Evolutionary conservation across 2,329 filamentous ascomycete species (phyloP), one percentile per base, ranked within the genome.

Genomic region (Colletotrichum phormii): DNA sequence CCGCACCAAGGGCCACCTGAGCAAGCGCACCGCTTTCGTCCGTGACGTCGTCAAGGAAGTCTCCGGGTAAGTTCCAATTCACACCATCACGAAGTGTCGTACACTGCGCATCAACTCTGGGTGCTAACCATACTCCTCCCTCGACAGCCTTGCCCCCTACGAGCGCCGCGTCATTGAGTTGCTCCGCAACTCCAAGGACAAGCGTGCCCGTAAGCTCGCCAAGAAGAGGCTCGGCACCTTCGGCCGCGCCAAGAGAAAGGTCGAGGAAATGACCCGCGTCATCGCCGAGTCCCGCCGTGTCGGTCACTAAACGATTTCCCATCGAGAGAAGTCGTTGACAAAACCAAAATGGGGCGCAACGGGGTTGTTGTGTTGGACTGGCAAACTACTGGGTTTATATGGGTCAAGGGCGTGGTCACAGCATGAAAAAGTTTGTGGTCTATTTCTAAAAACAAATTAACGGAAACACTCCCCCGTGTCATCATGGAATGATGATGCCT

Each of bases 191-290:
- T 93, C 91, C 90, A 97, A 97, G 90, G 97, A 99, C 89, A 98
- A 98, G 94, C 95, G 96, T 88, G 96, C 96, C 83, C 92, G 96
- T 81, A 98, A 98, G 93, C 94, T 98, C 83, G 96, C 96, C 83
- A 98, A 98, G 95, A 98, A 97, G 94, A 93, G 96, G 93, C 95
- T 99, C 90, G 97, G 97, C 86, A 98, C 97, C 81, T 98, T 98
- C 88, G 94, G 94, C 84, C 96, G 97, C 87, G 96, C 96, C 84
- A 99, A 99, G 96, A 93, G 91, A 86, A 99, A 99, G 96, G 97
- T 99, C 80, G 97, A 99, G 86, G 96, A 98, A 90, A 95, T 99
- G 89, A 94, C 95, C 89, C 92, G 94, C 83, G 94, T 99, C 87
- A 99, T 99, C 85, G 95, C 96, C 82, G 97, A 98, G 90, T 93